Percentiles rank a stretch among this genome's conserved stretches.
Conservation (phyloP, 441 rosid genomes). For the Biscutella auriculata region DNA sequence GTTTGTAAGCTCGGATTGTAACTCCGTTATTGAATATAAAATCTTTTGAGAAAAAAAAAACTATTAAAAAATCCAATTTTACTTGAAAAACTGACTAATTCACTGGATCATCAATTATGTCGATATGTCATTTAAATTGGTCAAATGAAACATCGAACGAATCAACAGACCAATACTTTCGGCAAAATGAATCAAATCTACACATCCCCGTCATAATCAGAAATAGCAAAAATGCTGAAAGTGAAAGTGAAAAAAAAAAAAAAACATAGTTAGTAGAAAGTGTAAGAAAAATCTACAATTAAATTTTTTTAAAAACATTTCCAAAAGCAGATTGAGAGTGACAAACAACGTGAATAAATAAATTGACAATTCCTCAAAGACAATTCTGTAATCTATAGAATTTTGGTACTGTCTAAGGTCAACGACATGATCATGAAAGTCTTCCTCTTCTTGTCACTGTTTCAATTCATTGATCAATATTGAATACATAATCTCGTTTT, state of each 20-base stretch:
- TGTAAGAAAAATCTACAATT: slow-evolving; percentile 15
- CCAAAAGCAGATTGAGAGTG: slow-evolving; percentile 16
- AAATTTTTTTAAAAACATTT: slow-evolving; percentile 6
- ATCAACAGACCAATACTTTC: too few species aligned
- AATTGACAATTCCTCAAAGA: neutral
- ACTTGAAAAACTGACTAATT: too few species aligned
- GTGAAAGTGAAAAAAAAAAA: too few species aligned
- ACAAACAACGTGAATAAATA: slow-evolving; percentile 13
- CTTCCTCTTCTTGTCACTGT: slow-evolving; percentile 12
- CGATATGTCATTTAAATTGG: too few species aligned
- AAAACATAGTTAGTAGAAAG: slow-evolving; percentile 19
- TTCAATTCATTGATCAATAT: slow-evolving; percentile 2
- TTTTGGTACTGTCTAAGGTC: slow-evolving; percentile 17
- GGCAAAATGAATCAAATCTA: too few species aligned
- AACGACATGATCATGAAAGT: slow-evolving; percentile 19
- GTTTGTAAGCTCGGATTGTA: too few species aligned
- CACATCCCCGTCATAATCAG: neutral
- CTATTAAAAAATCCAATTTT: too few species aligned
- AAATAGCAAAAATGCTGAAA: neutral
- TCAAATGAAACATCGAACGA: too few species aligned
- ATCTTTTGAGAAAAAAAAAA: too few species aligned
- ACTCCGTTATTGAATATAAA: too few species aligned
- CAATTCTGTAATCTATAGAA: neutral
- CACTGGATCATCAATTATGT: too few species aligned
- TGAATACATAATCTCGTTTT: neutral